Percentiles rank a stretch among this genome's conserved stretches.
Evolutionary conservation across 2,329 filamentous ascomycete species (phyloP).

Genomic region (Pseudogymnoascus pannorum): DNA sequence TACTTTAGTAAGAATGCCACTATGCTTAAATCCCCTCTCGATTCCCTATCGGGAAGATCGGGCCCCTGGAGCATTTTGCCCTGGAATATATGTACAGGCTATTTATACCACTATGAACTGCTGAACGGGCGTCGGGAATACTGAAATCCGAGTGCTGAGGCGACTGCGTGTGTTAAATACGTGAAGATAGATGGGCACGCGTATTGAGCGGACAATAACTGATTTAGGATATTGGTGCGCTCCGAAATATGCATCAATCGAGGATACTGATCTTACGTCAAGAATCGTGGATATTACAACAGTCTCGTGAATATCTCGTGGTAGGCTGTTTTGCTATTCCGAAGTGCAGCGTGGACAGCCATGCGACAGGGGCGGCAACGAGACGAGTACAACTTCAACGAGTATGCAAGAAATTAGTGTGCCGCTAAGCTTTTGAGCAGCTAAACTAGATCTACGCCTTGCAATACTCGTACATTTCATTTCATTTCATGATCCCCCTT

Average conservation of each 20-base stretch:
- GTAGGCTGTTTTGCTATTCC: too few relatives aligned
- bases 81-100: background rate
- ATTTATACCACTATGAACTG: background rate
- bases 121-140: background rate
- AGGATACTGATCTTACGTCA: background rate
- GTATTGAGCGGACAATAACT: background rate
- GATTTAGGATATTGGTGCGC: background rate
- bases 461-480: conserved; percentile 1
- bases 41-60: background rate
- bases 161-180: background rate
- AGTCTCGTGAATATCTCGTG: too few relatives aligned
- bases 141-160: background rate
- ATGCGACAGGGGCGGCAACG: too few relatives aligned
- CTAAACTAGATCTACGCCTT: too few relatives aligned
- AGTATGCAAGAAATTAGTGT: too few relatives aligned
- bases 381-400: too few relatives aligned
- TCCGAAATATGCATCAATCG: background rate
- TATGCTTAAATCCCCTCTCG: background rate
- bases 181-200: background rate
- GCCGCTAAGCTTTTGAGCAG: too few relatives aligned
- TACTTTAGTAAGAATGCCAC: too few relatives aligned
- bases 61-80: background rate
- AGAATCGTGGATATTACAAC: too few relatives aligned
- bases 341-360: too few relatives aligned
- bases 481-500: background rate